Percentiles rank a stretch among this genome's conserved stretches.
Conservation (phyloP, 148 eudicot genomes). For the Heliosperma pusillum region DNA sequence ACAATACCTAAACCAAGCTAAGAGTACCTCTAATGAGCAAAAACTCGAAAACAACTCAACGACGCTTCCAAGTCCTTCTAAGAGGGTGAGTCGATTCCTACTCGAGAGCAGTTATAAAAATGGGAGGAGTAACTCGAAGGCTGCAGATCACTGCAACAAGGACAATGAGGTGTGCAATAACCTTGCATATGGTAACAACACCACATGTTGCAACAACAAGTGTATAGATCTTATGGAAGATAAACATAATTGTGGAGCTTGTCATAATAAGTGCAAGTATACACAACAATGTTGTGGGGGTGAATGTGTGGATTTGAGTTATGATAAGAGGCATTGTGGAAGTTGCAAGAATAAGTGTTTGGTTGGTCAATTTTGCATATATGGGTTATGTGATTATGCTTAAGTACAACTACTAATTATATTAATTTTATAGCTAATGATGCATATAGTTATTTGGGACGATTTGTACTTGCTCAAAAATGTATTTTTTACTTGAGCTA, state of each 20-base stretch:
- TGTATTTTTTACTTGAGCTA: neutral
- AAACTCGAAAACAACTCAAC: neutral
- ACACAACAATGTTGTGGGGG: conserved; percentile 53
- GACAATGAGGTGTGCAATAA: conserved; percentile 38
- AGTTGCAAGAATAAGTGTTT: conserved; percentile 46
- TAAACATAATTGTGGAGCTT: conserved; percentile 47
- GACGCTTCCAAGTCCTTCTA: conserved; percentile 9
- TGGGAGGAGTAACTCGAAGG: conserved; percentile 35
- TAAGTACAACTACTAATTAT: conserved; percentile 14
- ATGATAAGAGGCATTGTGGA: conserved; percentile 69
- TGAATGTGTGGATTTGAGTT: conserved; percentile 45
- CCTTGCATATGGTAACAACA: conserved; percentile 11
- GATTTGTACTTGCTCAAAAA: neutral
- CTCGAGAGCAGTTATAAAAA: conserved; percentile 2
- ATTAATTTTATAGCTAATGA: neutral
- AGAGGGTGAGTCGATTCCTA: conserved; percentile 52
- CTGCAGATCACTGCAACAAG: conserved; percentile 54
- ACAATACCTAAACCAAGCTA: neutral
- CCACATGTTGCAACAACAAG: conserved; percentile 35
- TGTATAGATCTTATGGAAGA: conserved; percentile 52
- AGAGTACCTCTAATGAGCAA: neutral
- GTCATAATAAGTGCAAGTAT: conserved; percentile 47
- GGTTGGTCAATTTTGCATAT: conserved; percentile 34
- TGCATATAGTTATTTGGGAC: neutral
- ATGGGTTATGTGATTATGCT: conserved; percentile 72